These are phyloP conservation scores for Boletus bicolor DNA, from an alignment of 768 basidiomycete genomes.

Conservation along the genomic window DNA sequence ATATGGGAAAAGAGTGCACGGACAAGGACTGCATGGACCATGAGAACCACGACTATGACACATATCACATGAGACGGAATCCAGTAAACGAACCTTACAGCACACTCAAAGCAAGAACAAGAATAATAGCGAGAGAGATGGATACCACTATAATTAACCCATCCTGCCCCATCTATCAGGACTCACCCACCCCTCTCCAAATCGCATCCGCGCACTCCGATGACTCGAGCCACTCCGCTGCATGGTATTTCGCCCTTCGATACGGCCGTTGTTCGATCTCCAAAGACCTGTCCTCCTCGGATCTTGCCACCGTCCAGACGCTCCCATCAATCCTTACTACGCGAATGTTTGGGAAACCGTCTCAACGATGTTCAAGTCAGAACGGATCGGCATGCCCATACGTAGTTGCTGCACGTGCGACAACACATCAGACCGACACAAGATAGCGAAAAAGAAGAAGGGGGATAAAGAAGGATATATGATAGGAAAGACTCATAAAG, in stretches of 20 bases:
- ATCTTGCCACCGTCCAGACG: conserved; percentile 50
- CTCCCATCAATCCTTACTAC: conserved; percentile 51
- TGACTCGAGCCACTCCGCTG: conserved; percentile 63
- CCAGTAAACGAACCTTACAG: too few relatives aligned
- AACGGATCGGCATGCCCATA: conserved; percentile 44
- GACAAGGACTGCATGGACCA: too few relatives aligned
- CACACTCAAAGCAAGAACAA: too few relatives aligned
- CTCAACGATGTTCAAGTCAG: conserved; percentile 45
- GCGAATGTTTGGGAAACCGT: conserved; percentile 59
- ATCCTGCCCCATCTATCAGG: neutral
- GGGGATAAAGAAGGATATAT: neutral
- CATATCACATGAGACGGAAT: too few relatives aligned
- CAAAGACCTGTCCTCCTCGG: conserved; percentile 29
- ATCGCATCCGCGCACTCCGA: conserved; percentile 58
- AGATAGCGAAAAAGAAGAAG: neutral
- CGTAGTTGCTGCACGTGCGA: conserved; percentile 51
- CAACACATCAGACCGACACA: neutral
- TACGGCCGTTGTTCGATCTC: conserved; percentile 58
- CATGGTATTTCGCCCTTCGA: conserved; percentile 48
- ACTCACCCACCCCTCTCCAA: conserved; percentile 21
- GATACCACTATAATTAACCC: too few relatives aligned
- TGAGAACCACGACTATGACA: too few relatives aligned
- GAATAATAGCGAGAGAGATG: too few relatives aligned
- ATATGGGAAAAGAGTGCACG: too few relatives aligned
- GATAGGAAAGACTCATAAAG: conserved; percentile 33